These are phyloP conservation scores for Mimosa pudica DNA, from an alignment of 306 rosid species.

Conservation along the genomic window DNA sequence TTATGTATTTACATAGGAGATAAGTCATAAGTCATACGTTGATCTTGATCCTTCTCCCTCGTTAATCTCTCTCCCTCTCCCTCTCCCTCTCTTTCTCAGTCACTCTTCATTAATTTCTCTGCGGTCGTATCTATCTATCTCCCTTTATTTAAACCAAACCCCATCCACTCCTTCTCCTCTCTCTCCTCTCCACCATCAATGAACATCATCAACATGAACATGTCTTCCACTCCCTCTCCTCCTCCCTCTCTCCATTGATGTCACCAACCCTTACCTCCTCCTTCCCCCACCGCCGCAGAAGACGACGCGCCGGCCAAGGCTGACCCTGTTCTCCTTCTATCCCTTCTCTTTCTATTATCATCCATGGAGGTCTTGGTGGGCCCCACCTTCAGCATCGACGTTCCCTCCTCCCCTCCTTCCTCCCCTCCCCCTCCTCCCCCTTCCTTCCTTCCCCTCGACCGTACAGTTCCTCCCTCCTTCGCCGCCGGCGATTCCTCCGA, in stretches of 20 bases:
- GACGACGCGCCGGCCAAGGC: conserved; percentile 69
- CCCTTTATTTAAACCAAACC: neutral
- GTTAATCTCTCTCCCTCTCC: too few species aligned
- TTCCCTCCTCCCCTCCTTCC: conserved; percentile 43
- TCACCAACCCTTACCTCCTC: conserved; percentile 49
- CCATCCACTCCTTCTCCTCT: neutral
- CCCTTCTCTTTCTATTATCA: neutral
- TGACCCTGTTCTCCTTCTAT: neutral
- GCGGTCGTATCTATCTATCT: conserved; percentile 5
- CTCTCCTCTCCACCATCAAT: neutral
- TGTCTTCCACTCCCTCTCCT: neutral
- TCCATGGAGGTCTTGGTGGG: conserved; percentile 80
- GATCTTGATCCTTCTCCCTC: neutral
- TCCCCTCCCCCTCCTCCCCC: conserved; percentile 25
- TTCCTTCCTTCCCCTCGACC: conserved; percentile 11
- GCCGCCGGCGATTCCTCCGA: conserved; percentile 48
- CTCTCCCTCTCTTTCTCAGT: too few species aligned
- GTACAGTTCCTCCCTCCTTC: conserved; percentile 27
- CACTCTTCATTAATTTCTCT: neutral
- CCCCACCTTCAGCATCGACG: conserved; percentile 63
- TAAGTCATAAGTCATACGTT: too few species aligned
- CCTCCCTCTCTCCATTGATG: conserved; percentile 50
- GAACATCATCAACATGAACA: neutral
- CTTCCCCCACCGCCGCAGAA: conserved; percentile 52
- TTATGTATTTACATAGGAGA: too few species aligned